phyloP scores from a whole-genome alignment of 1,284 basidiomycete genomes.

The Cryptococcus sp. region DNA sequence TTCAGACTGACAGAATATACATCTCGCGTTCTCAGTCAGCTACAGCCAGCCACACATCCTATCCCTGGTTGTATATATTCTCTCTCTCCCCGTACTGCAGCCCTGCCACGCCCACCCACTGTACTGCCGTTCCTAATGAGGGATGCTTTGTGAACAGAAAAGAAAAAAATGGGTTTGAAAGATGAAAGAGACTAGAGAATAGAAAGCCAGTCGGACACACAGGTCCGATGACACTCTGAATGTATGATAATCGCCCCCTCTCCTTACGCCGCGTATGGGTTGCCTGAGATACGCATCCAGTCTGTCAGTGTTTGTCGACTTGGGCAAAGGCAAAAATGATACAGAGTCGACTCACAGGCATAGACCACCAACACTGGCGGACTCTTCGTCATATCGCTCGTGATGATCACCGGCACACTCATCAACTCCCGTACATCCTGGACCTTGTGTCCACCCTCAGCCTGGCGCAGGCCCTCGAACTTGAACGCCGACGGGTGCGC shows the following conservation, averaged over 20 bases:
- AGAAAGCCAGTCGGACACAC: not conserved
- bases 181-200: not conserved
- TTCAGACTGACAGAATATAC: no score
- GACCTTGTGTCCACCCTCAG: conserved; percentile 74
- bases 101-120: no score
- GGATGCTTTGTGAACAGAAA: not conserved
- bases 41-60: no score
- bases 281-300: conserved; percentile 9
- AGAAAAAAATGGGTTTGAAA: not conserved
- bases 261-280: conserved; percentile 19
- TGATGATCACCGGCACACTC: conserved; percentile 88
- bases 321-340: no score
- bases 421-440: conserved; percentile 88
- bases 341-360: conserved; percentile 42
- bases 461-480: conserved; percentile 73
- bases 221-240: not conserved
- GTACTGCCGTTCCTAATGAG: no score
- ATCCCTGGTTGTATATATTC: no score
- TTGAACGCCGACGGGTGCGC: conserved; percentile 62
- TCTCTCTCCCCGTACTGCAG: no score
- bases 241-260: not conserved
- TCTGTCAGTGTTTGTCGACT: no score
- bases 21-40: no score
- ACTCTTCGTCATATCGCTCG: conserved; percentile 87
- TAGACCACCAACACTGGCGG: conserved; percentile 79